A percentile compares a stretch with the other conserved stretches of the same genome.
Evolutionary conservation across 2,329 filamentous ascomycete species (phyloP).

Genomic region (Apiospora hydei): DNA sequence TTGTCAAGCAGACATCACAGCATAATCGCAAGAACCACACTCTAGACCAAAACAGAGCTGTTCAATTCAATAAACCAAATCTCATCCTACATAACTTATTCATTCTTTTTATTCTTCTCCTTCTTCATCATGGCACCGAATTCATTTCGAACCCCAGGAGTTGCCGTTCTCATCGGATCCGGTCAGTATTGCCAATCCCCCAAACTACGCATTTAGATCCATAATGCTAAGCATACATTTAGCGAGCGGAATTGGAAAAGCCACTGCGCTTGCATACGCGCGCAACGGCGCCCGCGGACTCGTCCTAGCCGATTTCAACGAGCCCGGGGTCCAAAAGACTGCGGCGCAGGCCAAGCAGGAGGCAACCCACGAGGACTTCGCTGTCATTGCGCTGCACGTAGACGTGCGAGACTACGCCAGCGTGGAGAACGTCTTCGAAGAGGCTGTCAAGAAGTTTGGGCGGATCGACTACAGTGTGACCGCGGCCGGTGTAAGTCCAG

Average conservation of each 20-base stretch:
- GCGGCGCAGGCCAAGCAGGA: not conserved
- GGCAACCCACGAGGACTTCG: not conserved
- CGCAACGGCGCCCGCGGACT: not conserved
- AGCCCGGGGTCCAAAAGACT: not conserved
- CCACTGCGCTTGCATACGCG: constrained; percentile 1
- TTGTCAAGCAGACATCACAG: too few relatives aligned
- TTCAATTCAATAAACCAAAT: not conserved
- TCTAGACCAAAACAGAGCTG: too few relatives aligned
- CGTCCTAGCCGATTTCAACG: not conserved
- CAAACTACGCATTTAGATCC: too few relatives aligned
- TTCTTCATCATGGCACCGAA: not conserved
- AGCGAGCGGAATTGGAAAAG: constrained; percentile 11
- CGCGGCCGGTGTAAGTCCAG: not conserved
- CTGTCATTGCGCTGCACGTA: not conserved
- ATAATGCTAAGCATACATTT: not conserved
- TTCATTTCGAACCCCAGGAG: not conserved
- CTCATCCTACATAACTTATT: not conserved
- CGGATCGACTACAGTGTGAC: constrained; percentile 8
- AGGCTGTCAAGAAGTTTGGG: not conserved
- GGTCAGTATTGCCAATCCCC: not conserved
- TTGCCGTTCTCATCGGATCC: constrained; percentile 14
- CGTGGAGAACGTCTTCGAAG: constrained; percentile 6
- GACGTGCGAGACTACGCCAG: constrained; percentile 5
- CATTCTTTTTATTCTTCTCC: too few relatives aligned
- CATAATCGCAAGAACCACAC: too few relatives aligned